Evolutionary conservation across 139 green algal species (phyloP).

Genomic region (Chlorella sp.): DNA sequence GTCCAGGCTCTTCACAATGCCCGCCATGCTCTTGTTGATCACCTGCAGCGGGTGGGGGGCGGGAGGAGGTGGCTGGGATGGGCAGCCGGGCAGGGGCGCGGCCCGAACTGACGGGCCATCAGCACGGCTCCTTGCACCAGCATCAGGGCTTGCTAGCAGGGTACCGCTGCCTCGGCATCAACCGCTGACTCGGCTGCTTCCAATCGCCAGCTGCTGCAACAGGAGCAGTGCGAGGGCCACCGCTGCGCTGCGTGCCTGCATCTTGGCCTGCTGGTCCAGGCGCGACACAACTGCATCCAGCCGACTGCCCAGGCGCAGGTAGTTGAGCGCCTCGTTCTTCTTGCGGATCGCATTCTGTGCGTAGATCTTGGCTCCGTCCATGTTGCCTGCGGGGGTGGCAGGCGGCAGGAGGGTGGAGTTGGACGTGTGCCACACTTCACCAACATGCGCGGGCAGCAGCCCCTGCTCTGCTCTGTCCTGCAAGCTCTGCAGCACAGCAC

Average conservation of each 20-base stretch:
- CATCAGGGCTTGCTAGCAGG: too few relatives aligned
- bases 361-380: slow-evolving; percentile 89
- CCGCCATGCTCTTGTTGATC: slow-evolving; percentile 86
- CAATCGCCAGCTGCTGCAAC: neutral
- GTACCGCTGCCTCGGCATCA: too few relatives aligned
- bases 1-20: slow-evolving; percentile 95
- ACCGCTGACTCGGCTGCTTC: too few relatives aligned
- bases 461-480: too few relatives aligned
- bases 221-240: neutral
- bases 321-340: slow-evolving; percentile 95
- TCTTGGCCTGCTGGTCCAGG: slow-evolving; percentile 90
- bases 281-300: slow-evolving; percentile 93
- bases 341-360: slow-evolving; percentile 95
- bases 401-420: too few relatives aligned
- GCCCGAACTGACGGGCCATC: neutral
- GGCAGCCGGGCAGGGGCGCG: too few relatives aligned
- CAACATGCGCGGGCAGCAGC: too few relatives aligned
- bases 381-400: slow-evolving; percentile 80
- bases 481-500: too few relatives aligned
- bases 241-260: slow-evolving; percentile 60
- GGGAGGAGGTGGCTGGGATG: neutral
- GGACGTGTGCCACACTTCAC: too few relatives aligned
- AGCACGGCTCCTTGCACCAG: neutral
- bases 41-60: neutral
- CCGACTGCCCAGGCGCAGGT: slow-evolving; percentile 87